Percentiles rank a stretch among this genome's conserved stretches.
Conservation (phyloP, 805 yeast genomes). For the Pichia heedii region DNA sequence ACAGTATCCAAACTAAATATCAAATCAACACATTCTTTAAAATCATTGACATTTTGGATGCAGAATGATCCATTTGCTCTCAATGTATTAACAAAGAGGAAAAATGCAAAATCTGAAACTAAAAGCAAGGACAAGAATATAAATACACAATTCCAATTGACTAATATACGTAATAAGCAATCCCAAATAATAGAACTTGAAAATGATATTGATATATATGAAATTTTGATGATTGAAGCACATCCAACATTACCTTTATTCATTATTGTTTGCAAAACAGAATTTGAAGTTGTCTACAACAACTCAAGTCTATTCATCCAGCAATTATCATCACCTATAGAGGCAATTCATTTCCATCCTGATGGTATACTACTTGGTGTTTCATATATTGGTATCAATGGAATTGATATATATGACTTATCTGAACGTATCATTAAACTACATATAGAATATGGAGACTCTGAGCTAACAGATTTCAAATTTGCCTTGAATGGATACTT, state of each 20-base stretch:
- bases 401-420: constrained; percentile 10
- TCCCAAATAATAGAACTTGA: background rate
- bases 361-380: constrained; percentile 16
- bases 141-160: background rate
- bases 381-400: constrained; percentile 5
- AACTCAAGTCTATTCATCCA: constrained; percentile 6
- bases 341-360: constrained; percentile 12
- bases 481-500: constrained; percentile 51
- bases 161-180: background rate
- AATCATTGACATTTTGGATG: too few relatives aligned
- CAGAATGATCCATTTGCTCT: background rate
- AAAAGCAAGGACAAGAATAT: background rate
- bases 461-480: background rate
- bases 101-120: background rate
- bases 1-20: too few relatives aligned
- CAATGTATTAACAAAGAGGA: background rate
- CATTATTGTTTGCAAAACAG: constrained; percentile 1
- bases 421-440: constrained; percentile 6
- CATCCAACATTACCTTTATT: constrained; percentile 13
- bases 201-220: background rate
- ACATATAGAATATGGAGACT: background rate
- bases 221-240: constrained; percentile 1
- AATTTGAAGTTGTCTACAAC: constrained; percentile 6
- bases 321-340: background rate
- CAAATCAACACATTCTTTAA: too few relatives aligned